A percentile compares a stretch with the other conserved stretches of the same genome.
Evolutionary conservation across 2,329 filamentous ascomycete genomes (phyloP).

Genomic region (Ciborinia camelliae): DNA sequence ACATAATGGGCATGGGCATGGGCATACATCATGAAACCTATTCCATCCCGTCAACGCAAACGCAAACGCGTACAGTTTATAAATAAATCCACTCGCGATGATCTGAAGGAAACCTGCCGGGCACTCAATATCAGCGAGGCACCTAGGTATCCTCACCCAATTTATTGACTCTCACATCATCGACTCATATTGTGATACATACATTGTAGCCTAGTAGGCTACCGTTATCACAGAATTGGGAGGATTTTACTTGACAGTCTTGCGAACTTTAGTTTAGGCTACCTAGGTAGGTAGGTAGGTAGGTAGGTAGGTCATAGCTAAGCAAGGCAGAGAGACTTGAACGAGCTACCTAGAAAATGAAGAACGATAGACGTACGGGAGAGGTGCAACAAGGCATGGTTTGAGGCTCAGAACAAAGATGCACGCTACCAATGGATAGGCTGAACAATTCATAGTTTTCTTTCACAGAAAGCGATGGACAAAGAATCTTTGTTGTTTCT

Average conservation of each 20-base stretch:
- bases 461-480: not conserved
- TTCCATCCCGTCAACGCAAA: too few species aligned
- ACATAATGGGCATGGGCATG: not conserved
- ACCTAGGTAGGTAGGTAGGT: too few species aligned
- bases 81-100: not conserved
- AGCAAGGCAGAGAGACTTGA: not conserved
- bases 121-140: too few species aligned
- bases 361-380: not conserved
- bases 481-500: not conserved
- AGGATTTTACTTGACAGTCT: not conserved
- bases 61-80: not conserved
- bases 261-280: not conserved
- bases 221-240: not conserved
- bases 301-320: too few species aligned
- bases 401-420: too few species aligned
- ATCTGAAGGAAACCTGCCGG: too few species aligned
- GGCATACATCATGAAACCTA: too few species aligned
- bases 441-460: not conserved
- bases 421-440: not conserved
- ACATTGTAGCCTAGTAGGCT: slow-evolving; percentile 11
- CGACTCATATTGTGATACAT: not conserved
- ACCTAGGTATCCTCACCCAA: too few species aligned
- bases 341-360: not conserved
- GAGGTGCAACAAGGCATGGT: too few species aligned
- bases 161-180: too few species aligned